A percentile compares a stretch with the other conserved stretches of the same genome.
Evolutionary conservation across 2,329 filamentous ascomycete genomes (phyloP).

Genomic region (Sporothrix euskadiensis): DNA sequence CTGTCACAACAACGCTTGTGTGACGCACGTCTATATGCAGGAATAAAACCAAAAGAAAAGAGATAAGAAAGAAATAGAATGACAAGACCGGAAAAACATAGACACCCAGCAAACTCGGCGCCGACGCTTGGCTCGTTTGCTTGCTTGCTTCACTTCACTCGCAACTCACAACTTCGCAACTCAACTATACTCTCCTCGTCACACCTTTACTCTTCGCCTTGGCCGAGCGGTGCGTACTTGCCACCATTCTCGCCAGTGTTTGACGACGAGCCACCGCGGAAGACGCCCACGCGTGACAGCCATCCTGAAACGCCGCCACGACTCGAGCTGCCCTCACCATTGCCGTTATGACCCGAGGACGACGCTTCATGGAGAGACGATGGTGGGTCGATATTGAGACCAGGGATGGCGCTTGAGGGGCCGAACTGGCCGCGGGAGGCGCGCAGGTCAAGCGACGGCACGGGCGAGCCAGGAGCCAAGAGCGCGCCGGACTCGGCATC

Average conservation of each 20-base stretch:
- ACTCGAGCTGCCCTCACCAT: slow-evolving; percentile 39
- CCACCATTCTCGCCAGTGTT: slow-evolving; percentile 38
- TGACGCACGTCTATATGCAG: slow-evolving; percentile 16
- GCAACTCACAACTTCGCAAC: neutral
- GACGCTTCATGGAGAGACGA: slow-evolving; percentile 53
- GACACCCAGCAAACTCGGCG: slow-evolving; percentile 13
- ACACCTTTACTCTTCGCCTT: slow-evolving; percentile 42
- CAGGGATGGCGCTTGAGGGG: slow-evolving; percentile 70
- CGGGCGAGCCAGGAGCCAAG: slow-evolving; percentile 74
- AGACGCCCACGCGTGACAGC: slow-evolving; percentile 46
- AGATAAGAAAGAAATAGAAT: neutral
- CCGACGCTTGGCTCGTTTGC: slow-evolving; percentile 14
- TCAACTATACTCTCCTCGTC: neutral
- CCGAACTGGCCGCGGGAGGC: slow-evolving; percentile 51
- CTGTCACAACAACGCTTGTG: slow-evolving; percentile 14
- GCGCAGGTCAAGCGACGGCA: slow-evolving; percentile 73
- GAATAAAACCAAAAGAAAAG: neutral
- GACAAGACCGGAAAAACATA: slow-evolving; percentile 11
- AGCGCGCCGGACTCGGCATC: slow-evolving; percentile 77
- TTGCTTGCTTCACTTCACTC: neutral
- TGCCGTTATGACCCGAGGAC: slow-evolving; percentile 37
- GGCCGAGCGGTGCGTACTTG: slow-evolving; percentile 46
- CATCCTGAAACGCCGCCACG: slow-evolving; percentile 50
- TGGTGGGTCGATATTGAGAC: slow-evolving; percentile 79
- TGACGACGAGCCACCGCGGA: slow-evolving; percentile 42